Conservation (phyloP, 2,329 filamentous ascomycete species). For the Furcasterigmium furcatum region DNA sequence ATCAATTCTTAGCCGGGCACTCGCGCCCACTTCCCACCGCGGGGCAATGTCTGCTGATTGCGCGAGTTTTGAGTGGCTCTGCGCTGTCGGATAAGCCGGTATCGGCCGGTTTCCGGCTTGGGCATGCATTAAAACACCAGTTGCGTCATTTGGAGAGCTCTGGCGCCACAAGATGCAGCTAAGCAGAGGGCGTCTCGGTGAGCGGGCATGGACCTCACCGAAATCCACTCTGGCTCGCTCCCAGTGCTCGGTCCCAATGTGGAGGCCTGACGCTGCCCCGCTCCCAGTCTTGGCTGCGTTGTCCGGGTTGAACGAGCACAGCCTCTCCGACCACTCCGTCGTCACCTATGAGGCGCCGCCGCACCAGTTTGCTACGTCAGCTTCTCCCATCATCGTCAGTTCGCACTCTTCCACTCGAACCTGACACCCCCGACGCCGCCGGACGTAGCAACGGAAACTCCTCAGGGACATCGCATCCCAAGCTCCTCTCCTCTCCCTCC, state of each 20-base stretch:
- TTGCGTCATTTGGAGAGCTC: neutral
- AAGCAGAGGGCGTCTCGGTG: neutral
- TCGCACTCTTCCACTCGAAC: neutral
- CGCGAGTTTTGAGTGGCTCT: neutral
- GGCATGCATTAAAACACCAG: neutral
- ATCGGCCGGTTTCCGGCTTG: neutral
- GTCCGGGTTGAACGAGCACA: constrained; percentile 1
- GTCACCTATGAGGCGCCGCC: neutral
- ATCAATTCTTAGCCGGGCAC: neutral
- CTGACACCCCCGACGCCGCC: neutral
- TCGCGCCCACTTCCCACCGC: neutral
- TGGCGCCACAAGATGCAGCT: neutral
- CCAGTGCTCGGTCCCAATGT: neutral
- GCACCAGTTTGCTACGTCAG: constrained; percentile 9
- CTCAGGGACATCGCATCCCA: neutral
- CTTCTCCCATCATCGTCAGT: constrained; percentile 5
- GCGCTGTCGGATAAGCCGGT: neutral
- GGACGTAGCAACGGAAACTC: neutral
- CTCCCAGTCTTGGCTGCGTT: neutral
- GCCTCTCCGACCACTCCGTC: constrained; percentile 4
- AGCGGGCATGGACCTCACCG: neutral
- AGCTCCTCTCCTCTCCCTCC: neutral
- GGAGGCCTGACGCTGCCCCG: neutral
- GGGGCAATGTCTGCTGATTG: neutral
- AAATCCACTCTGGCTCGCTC: neutral